Conservation (phyloP, 257 asterid species). For the Solanum medicagineum region DNA sequence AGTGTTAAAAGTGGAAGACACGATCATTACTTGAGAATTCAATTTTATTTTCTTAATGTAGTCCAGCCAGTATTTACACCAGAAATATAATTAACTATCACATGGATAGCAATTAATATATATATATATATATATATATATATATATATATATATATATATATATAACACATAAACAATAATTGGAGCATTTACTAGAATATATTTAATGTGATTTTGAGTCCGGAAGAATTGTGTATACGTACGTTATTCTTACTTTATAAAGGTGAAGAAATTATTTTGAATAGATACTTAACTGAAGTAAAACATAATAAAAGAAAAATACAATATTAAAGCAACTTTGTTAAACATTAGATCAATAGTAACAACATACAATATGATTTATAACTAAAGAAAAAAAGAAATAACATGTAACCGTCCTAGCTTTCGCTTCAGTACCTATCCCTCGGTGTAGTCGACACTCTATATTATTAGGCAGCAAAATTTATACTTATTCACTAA, state of each 20-base stretch:
- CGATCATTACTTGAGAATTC: not conserved
- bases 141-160: not conserved
- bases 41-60: not conserved
- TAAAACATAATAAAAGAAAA: not conserved
- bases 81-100: not conserved
- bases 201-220: not conserved
- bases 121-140: not conserved
- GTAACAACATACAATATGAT: not conserved
- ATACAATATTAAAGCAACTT: not conserved
- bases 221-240: accelerated
- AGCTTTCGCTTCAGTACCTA: too few species aligned
- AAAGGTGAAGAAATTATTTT: not conserved
- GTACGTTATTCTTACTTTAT: too few species aligned
- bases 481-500: too few species aligned
- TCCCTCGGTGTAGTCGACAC: too few species aligned
- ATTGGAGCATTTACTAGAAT: not conserved
- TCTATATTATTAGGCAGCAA: too few species aligned
- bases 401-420: not conserved
- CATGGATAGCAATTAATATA: not conserved
- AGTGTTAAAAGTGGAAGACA: not conserved
- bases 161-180: not conserved
- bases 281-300: too few species aligned
- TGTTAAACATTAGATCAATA: not conserved
- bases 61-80: not conserved
- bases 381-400: not conserved